phyloP scores from a whole-genome alignment of 495 filamentous ascomycete species.

The Halenospora varia region DNA sequence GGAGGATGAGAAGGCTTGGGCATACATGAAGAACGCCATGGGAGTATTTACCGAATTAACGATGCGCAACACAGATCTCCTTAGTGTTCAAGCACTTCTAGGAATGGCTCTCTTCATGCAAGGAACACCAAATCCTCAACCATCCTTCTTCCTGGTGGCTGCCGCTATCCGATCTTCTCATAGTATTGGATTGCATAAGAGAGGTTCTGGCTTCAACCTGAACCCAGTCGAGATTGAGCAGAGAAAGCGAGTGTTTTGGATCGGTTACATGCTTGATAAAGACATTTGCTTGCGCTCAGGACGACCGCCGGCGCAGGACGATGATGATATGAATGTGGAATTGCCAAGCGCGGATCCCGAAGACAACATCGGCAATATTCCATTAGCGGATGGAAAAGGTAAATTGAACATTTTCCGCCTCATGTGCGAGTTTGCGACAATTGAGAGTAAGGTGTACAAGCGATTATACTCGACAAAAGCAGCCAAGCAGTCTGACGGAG shows the following conservation, averaged over 20 bases:
- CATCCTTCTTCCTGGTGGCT: conserved; percentile 88
- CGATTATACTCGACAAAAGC: conserved; percentile 90
- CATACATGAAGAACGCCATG: conserved; percentile 94
- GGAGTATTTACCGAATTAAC: conserved; percentile 86
- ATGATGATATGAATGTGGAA: conserved; percentile 98
- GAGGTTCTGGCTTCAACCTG: conserved; percentile 84
- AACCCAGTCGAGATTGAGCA: conserved; percentile 91
- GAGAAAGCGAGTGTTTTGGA: conserved; percentile 96
- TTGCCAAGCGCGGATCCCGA: conserved; percentile 85
- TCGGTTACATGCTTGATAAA: conserved; percentile 93
- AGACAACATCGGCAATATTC: conserved; percentile 92
- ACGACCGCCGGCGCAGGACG: conserved; percentile 89
- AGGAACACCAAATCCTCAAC: conserved; percentile 95
- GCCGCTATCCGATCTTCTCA: conserved; percentile 90
- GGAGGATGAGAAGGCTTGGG: conserved; percentile 90
- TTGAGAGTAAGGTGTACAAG: conserved; percentile 93
- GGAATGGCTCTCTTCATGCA: conserved; percentile 97
- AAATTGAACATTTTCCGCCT: conserved; percentile 92
- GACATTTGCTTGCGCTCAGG: conserved; percentile 92
- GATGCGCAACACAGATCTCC: conserved; percentile 90
- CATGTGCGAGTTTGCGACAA: conserved; percentile 86
- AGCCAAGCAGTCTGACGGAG: conserved; percentile 86
- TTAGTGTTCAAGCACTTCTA: conserved; percentile 94
- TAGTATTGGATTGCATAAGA: conserved; percentile 92
- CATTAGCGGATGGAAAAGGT: conserved; percentile 80